These are phyloP conservation scores for Chlamydomonas eustigma DNA, from an alignment of 139 green algal species.

Conservation along the genomic window DNA sequence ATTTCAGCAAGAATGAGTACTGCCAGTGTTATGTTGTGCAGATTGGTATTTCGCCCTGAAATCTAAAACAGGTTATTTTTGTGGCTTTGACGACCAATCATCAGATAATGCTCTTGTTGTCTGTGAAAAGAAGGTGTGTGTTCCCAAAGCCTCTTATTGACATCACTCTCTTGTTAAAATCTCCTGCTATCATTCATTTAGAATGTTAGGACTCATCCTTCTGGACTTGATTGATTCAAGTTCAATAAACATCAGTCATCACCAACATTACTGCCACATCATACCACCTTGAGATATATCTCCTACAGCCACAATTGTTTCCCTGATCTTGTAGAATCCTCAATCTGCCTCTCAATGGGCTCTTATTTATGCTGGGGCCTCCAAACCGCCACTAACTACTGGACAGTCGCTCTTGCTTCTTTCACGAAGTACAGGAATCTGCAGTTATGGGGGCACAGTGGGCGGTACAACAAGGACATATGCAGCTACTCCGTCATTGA, in stretches of 20 bases:
- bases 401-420: background rate
- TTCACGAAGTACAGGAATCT: background rate
- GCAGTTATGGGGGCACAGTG: background rate
- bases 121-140: background rate
- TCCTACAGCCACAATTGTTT: too few species aligned
- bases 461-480: background rate
- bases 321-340: background rate
- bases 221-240: background rate
- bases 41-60: background rate
- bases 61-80: background rate
- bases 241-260: too few species aligned
- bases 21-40: too few species aligned
- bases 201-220: background rate
- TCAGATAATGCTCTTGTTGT: background rate
- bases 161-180: background rate
- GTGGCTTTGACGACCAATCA: background rate
- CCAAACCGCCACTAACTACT: background rate
- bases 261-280: too few species aligned
- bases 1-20: too few species aligned
- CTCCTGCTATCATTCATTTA: background rate
- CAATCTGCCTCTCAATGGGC: background rate
- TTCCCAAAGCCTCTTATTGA: background rate
- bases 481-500: background rate
- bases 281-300: too few species aligned
- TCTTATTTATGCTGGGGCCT: background rate